phyloP scores from a whole-genome alignment of 441 rosid species.

The Eutrema salsugineum region DNA sequence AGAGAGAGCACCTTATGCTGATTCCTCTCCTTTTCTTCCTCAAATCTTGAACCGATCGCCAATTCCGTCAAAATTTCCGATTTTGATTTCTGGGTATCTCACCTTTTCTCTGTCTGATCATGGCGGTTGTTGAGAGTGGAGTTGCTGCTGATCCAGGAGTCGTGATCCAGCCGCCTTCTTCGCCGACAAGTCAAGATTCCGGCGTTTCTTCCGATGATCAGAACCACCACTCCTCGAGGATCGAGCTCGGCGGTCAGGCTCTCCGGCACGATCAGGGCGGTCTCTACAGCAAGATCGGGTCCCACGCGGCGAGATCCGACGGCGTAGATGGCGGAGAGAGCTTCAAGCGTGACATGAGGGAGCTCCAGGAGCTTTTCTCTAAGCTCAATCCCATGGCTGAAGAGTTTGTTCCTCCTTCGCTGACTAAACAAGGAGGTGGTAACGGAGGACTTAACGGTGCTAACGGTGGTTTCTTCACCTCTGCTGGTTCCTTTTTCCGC shows the following conservation, averaged over 20 bases:
- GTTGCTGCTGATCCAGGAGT: slow-evolving; percentile 36
- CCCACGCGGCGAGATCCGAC: slow-evolving; percentile 34
- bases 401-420: slow-evolving; percentile 79
- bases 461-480: slow-evolving; percentile 36
- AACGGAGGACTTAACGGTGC: slow-evolving; percentile 26
- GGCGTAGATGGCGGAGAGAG: slow-evolving; percentile 41
- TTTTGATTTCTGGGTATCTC: background rate
- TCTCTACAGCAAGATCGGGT: slow-evolving; percentile 35
- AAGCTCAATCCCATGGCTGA: slow-evolving; percentile 94
- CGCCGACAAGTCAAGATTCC: slow-evolving; percentile 35
- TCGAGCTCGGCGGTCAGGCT: slow-evolving; percentile 28
- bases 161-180: slow-evolving; percentile 29
- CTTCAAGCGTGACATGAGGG: slow-evolving; percentile 55
- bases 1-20: slow-evolving; percentile 24
- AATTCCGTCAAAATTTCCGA: background rate
- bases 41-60: slow-evolving; percentile 9
- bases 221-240: slow-evolving; percentile 36
- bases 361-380: slow-evolving; percentile 73
- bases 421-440: slow-evolving; percentile 24
- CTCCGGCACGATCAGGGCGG: slow-evolving; percentile 34
- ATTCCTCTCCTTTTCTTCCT: slow-evolving; percentile 15
- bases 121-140: slow-evolving; percentile 68
- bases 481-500: slow-evolving; percentile 25
- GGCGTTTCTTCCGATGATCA: slow-evolving; percentile 39
- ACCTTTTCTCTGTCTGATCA: slow-evolving; percentile 4